Evolutionary conservation across 1,284 basidiomycete species (phyloP).

Genomic region (Ganoderma leucocontextum): DNA sequence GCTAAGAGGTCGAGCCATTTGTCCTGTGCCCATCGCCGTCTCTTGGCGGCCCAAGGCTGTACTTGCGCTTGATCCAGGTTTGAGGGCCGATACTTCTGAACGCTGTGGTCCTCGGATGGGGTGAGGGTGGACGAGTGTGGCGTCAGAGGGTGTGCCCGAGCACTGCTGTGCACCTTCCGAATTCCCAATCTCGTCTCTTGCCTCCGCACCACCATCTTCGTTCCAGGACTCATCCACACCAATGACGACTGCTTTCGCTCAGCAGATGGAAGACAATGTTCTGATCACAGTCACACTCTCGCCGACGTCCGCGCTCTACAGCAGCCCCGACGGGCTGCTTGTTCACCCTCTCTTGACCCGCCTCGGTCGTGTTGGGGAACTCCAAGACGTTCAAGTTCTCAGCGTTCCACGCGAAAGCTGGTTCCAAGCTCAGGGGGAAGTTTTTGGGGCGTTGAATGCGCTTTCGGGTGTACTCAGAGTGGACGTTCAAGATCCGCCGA

Average conservation of each 20-base stretch:
- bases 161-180: background rate
- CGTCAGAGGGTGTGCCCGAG: too few relatives aligned
- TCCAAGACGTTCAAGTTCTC: constrained; percentile 43
- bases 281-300: constrained; percentile 41
- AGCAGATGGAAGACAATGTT: constrained; percentile 38
- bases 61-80: background rate
- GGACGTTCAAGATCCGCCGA: constrained; percentile 39
- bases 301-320: constrained; percentile 34
- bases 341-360: constrained; percentile 38
- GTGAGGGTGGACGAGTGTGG: background rate
- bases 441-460: constrained; percentile 34
- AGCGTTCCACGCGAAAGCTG: constrained; percentile 39
- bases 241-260: constrained; percentile 20
- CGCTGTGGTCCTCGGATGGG: background rate
- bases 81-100: background rate
- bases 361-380: constrained; percentile 40
- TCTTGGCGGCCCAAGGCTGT: background rate
- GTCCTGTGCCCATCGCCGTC: background rate
- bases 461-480: constrained; percentile 39
- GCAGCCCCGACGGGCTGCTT: constrained; percentile 34
- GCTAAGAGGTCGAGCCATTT: background rate
- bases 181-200: background rate
- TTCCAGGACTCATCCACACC: background rate
- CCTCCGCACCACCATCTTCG: background rate
- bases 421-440: constrained; percentile 33